Conservation (phyloP, 75 land plant genomes). For the Selaginella moellendorffii region DNA sequence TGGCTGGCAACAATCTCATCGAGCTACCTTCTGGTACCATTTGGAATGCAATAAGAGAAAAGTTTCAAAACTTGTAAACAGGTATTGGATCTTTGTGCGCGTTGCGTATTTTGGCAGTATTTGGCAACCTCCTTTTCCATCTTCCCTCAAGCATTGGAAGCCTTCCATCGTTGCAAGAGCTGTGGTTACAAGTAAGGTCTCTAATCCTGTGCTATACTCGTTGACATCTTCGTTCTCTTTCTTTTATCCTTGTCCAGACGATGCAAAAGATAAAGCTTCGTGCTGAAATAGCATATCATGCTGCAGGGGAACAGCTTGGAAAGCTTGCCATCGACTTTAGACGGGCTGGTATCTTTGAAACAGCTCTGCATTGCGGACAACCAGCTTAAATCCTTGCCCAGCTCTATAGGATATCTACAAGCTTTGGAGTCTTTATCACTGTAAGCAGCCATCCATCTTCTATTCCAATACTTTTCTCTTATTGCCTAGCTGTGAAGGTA, state of each 20-base stretch:
- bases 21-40: constrained; percentile 23
- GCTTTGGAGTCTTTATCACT: constrained; percentile 22
- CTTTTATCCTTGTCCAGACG: too few relatives aligned
- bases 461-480: background rate
- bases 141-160: constrained; percentile 19
- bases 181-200: constrained; percentile 20
- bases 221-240: background rate
- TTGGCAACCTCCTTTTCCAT: constrained; percentile 20
- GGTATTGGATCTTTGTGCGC: constrained; percentile 23
- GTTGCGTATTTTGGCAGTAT: constrained; percentile 17
- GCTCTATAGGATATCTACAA: constrained; percentile 24
- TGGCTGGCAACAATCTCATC: constrained; percentile 22
- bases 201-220: background rate
- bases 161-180: constrained; percentile 28
- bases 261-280: too few relatives aligned
- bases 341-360: constrained; percentile 19
- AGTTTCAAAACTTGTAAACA: constrained; percentile 7
- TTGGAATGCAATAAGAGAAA: background rate
- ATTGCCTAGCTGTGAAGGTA: constrained; percentile 14
- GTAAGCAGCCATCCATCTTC: constrained; percentile 14
- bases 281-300: constrained; percentile 1
- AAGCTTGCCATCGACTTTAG: constrained; percentile 13
- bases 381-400: constrained; percentile 17
- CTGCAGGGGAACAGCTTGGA: constrained; percentile 26
- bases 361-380: constrained; percentile 27